These are phyloP conservation scores for Diaporthe australafricana DNA, from an alignment of 2,329 filamentous ascomycete species.

Conservation along the genomic window DNA sequence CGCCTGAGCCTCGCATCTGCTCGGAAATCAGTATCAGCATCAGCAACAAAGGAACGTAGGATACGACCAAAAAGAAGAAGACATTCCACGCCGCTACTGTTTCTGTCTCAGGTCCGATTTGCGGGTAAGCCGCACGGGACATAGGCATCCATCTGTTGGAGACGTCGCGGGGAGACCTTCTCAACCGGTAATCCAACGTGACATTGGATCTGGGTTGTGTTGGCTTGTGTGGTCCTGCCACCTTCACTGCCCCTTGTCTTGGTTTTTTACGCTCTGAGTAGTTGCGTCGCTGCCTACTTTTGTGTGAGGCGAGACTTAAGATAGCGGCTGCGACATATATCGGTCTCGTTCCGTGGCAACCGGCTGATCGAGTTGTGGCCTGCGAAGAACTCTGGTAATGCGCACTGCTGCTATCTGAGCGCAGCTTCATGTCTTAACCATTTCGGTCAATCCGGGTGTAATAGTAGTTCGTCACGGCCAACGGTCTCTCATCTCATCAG, in stretches of 20 bases:
- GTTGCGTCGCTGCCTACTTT: not conserved
- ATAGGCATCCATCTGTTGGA: slow-evolving; percentile 17
- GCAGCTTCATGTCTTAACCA: not conserved
- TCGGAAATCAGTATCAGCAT: slow-evolving; percentile 1
- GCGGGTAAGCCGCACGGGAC: slow-evolving; percentile 20
- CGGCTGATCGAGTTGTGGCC: not conserved
- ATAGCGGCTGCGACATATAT: not conserved
- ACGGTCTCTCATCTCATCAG: not conserved
- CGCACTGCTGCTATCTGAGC: not conserved
- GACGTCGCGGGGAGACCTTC: slow-evolving; percentile 8
- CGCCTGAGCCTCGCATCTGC: slow-evolving; percentile 4
- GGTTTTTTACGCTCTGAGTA: not conserved
- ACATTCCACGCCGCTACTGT: slow-evolving; percentile 14
- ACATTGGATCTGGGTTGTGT: slow-evolving; percentile 18
- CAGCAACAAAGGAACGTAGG: not conserved
- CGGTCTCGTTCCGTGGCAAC: not conserved
- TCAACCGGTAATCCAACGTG: slow-evolving; percentile 6
- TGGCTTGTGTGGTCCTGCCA: not conserved
- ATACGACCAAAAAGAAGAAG: not conserved
- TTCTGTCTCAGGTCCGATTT: slow-evolving; percentile 4
- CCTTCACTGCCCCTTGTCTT: slow-evolving; percentile 5
- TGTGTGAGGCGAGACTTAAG: not conserved
- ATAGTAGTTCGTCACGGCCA: not conserved
- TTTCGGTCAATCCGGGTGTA: not conserved
- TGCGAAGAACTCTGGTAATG: not conserved